phyloP scores from a whole-genome alignment of 2,329 filamentous ascomycete species.

The Beauveria pseudobassiana region DNA sequence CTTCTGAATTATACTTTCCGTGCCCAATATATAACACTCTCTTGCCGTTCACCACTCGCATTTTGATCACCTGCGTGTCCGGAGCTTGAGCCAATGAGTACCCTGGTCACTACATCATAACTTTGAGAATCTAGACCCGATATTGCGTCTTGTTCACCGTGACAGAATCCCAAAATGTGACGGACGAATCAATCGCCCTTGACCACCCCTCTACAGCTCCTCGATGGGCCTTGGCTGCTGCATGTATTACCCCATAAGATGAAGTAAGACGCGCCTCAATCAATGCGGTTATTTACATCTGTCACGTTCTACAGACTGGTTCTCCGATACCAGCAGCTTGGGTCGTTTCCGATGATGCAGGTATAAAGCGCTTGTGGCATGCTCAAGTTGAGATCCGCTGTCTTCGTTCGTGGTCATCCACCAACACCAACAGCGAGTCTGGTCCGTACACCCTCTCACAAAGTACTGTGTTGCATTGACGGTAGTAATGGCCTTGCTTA shows the following conservation, averaged over 20 bases:
- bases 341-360: conserved; percentile 3
- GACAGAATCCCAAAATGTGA: conserved; percentile 7
- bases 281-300: background rate
- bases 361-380: background rate
- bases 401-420: background rate
- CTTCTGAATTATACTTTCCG: background rate
- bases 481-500: background rate
- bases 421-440: background rate
- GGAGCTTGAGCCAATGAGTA: background rate
- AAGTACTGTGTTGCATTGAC: background rate
- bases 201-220: background rate
- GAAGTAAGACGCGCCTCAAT: background rate
- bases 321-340: background rate
- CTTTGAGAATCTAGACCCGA: background rate
- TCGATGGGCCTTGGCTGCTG: background rate
- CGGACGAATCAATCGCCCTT: conserved; percentile 1
- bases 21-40: background rate
- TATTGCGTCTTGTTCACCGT: conserved; percentile 8
- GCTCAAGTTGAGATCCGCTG: background rate
- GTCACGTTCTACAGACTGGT: conserved; percentile 1
- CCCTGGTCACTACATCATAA: background rate
- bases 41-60: background rate
- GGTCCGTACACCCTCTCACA: background rate
- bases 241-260: conserved; percentile 3
- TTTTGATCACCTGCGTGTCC: background rate